A percentile compares a stretch with the other conserved stretches of the same genome.
These are phyloP conservation scores for Anthracocystis setariae DNA, from an alignment of 1,284 basidiomycete species.

Conservation along the genomic window DNA sequence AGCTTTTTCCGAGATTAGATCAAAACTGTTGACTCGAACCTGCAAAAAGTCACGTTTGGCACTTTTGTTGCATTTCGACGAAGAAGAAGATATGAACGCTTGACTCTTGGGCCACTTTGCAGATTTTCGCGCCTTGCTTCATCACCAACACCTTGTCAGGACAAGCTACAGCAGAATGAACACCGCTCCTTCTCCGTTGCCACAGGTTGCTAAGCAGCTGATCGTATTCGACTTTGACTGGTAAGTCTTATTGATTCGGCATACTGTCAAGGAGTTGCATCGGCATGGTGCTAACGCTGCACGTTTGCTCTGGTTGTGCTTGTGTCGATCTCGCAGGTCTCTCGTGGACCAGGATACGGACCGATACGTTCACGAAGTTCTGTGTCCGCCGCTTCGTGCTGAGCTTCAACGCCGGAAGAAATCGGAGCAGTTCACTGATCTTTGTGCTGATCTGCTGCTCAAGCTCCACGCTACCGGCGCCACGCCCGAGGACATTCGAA, in stretches of 20 bases:
- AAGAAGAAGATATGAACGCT: background rate
- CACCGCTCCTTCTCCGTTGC: conserved; percentile 48
- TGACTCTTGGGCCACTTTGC: background rate
- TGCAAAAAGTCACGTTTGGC: background rate
- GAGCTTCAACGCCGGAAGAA: conserved; percentile 77
- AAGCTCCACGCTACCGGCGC: conserved; percentile 59
- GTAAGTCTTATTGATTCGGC: conserved; percentile 70
- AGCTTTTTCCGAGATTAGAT: conserved; percentile 2
- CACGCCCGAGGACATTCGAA: conserved; percentile 80
- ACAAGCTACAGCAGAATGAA: conserved; percentile 12
- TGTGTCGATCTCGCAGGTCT: conserved; percentile 41
- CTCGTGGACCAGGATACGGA: conserved; percentile 93
- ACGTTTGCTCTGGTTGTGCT: too few species aligned
- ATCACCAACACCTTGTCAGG: conserved; percentile 1
- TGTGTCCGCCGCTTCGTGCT: conserved; percentile 83
- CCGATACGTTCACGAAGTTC: conserved; percentile 92
- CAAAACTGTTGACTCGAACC: background rate
- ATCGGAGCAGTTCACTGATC: conserved; percentile 90
- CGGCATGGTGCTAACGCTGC: background rate
- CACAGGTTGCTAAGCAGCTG: conserved; percentile 73
- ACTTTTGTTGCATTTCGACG: background rate
- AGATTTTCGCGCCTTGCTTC: background rate
- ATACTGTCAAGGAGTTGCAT: background rate
- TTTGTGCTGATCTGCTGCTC: conserved; percentile 51
- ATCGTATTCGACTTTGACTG: conserved; percentile 98